These are phyloP conservation scores for Aegilops bicornis DNA, from an alignment of 176 grass and related monocot genomes.

Conservation along the genomic window DNA sequence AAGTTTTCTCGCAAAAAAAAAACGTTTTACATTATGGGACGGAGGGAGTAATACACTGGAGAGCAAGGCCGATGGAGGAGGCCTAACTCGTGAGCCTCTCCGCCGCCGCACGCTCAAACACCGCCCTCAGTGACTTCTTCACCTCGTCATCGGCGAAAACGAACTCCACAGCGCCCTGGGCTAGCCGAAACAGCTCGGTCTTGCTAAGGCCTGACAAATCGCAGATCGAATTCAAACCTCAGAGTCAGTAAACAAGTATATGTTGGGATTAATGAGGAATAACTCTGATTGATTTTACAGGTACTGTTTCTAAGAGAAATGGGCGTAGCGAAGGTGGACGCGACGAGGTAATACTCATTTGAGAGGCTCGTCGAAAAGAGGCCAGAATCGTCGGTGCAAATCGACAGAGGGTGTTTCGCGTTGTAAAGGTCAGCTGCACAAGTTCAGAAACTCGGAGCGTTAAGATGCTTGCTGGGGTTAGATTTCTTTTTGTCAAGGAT, in stretches of 20 bases:
- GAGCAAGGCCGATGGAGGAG: too few relatives aligned
- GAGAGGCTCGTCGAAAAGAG: constrained; percentile 84
- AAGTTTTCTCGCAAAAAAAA: too few relatives aligned
- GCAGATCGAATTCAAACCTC: background rate
- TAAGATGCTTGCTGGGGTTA: background rate
- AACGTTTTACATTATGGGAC: too few relatives aligned
- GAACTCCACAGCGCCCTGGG: constrained; percentile 55
- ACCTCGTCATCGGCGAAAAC: constrained; percentile 59
- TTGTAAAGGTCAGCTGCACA: constrained; percentile 84
- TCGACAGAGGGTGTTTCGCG: constrained; percentile 60
- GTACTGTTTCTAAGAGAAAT: background rate
- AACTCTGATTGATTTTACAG: too few relatives aligned
- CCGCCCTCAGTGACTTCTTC: constrained; percentile 53
- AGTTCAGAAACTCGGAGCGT: constrained; percentile 8
- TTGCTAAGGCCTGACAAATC: constrained; percentile 64
- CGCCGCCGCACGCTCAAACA: constrained; percentile 52
- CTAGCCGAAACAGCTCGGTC: constrained; percentile 62
- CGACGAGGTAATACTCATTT: constrained; percentile 72
- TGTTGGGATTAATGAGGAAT: background rate
- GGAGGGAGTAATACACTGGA: too few relatives aligned
- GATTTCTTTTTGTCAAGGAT: background rate
- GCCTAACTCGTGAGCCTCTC: background rate
- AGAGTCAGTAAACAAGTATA: background rate
- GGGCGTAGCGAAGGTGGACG: constrained; percentile 58
- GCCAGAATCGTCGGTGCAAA: constrained; percentile 88